A percentile compares a stretch with the other conserved stretches of the same genome.
Conservation (phyloP, 202 grass and related monocot species). For the Zizania palustris region DNA sequence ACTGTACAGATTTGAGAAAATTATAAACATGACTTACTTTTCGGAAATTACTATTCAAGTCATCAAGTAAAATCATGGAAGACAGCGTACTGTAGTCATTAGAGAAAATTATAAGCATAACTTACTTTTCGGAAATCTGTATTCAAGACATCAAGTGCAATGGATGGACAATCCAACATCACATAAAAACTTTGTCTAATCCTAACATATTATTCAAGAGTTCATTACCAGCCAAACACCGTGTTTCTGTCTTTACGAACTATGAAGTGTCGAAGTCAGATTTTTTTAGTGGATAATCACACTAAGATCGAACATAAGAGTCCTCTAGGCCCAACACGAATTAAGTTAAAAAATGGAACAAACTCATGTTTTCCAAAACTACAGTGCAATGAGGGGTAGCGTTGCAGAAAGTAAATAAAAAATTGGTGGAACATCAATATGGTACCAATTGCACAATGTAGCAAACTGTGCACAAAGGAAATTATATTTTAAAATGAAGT, state of each 20-base stretch:
- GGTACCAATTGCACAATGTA: neutral
- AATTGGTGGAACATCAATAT: neutral
- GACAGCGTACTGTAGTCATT: neutral
- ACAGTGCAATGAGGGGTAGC: neutral
- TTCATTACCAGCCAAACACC: neutral
- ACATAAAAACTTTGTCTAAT: too few relatives aligned
- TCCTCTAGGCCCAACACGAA: neutral
- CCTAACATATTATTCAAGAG: too few relatives aligned
- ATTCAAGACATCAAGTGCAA: neutral
- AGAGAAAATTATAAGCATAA: neutral
- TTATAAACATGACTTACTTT: neutral
- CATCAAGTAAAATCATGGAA: neutral
- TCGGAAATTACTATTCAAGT: neutral
- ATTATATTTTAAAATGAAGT: neutral
- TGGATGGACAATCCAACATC: too few relatives aligned
- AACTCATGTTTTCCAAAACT: neutral
- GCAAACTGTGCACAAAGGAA: slow-evolving; percentile 9
- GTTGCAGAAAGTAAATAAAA: slow-evolving; percentile 24
- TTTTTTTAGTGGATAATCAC: neutral
- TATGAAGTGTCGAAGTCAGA: too few relatives aligned
- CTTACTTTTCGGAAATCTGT: neutral
- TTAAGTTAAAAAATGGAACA: neutral
- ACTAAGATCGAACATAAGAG: neutral
- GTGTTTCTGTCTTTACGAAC: neutral
- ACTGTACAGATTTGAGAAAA: neutral